Percentiles rank a stretch among this genome's conserved stretches.
Evolutionary conservation across 495 filamentous ascomycete genomes (phyloP).

Genomic region (Tetracladium setigerum): DNA sequence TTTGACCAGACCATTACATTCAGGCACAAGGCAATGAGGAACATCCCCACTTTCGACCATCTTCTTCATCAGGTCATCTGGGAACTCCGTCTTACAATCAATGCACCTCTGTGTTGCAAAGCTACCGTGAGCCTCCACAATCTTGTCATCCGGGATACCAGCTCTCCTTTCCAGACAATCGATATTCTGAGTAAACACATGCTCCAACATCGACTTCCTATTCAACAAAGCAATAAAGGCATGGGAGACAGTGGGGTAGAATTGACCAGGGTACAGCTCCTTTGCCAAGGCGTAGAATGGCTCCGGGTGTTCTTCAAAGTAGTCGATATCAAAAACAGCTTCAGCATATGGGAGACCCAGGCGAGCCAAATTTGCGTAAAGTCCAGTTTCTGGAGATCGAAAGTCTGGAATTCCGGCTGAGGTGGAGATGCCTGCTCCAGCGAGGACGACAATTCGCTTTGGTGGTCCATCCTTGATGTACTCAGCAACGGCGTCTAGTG

Average conservation of each 20-base stretch:
- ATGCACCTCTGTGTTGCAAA: slow-evolving; percentile 88
- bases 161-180: slow-evolving; percentile 88
- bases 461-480: slow-evolving; percentile 63
- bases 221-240: slow-evolving; percentile 69
- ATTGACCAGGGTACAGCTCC: slow-evolving; percentile 89
- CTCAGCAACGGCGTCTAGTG: slow-evolving; percentile 62
- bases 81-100: slow-evolving; percentile 68
- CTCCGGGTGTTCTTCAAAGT: slow-evolving; percentile 73
- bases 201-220: slow-evolving; percentile 67
- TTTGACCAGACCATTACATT: slow-evolving; percentile 81
- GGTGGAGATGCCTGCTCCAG: slow-evolving; percentile 55
- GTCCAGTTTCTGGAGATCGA: slow-evolving; percentile 64
- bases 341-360: slow-evolving; percentile 77
- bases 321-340: slow-evolving; percentile 76
- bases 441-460: slow-evolving; percentile 73
- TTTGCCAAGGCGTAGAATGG: slow-evolving; percentile 90
- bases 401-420: slow-evolving; percentile 65
- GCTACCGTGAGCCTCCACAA: slow-evolving; percentile 92
- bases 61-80: slow-evolving; percentile 63
- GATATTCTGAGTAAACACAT: slow-evolving; percentile 96
- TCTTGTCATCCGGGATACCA: slow-evolving; percentile 70
- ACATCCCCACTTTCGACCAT: slow-evolving; percentile 55
- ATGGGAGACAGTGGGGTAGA: slow-evolving; percentile 77
- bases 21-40: slow-evolving; percentile 49
- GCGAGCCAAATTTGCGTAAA: slow-evolving; percentile 76